Evolutionary conservation across 345 rosid genomes (phyloP).

Genomic region (Raphanus raphanistrum): DNA sequence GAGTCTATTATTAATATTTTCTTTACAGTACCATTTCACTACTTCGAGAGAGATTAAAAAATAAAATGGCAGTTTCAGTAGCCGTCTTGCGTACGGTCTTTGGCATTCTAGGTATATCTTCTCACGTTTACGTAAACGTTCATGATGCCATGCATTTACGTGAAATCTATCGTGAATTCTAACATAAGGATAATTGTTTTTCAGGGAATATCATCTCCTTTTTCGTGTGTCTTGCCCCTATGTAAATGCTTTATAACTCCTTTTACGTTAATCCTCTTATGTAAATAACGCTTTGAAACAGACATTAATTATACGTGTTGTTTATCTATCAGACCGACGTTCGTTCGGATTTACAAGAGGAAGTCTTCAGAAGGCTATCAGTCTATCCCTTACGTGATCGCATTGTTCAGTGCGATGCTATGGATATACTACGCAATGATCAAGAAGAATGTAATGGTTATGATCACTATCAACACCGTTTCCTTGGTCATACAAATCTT

Average conservation of each 20-base stretch:
- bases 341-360: conserved; percentile 56
- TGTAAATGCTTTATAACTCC: conserved; percentile 41
- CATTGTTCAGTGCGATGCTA: conserved; percentile 73
- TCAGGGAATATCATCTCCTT: conserved; percentile 71
- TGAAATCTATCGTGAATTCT: not conserved
- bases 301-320: not conserved
- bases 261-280: not conserved
- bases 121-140: conserved; percentile 5
- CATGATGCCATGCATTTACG: conserved; percentile 18
- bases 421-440: conserved; percentile 72
- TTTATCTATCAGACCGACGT: conserved; percentile 53
- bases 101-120: conserved; percentile 65
- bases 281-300: not conserved
- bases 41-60: not conserved
- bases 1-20: not conserved
- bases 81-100: conserved; percentile 50
- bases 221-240: conserved; percentile 65
- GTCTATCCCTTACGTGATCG: conserved; percentile 67
- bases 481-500: conserved; percentile 46
- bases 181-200: conserved; percentile 1
- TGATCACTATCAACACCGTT: conserved; percentile 62
- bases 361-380: conserved; percentile 77
- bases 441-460: conserved; percentile 44
- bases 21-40: not conserved
- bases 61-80: conserved; percentile 45